These are phyloP conservation scores for Sungouiozyma intestinalis DNA, from an alignment of 805 yeast genomes.

Conservation along the genomic window DNA sequence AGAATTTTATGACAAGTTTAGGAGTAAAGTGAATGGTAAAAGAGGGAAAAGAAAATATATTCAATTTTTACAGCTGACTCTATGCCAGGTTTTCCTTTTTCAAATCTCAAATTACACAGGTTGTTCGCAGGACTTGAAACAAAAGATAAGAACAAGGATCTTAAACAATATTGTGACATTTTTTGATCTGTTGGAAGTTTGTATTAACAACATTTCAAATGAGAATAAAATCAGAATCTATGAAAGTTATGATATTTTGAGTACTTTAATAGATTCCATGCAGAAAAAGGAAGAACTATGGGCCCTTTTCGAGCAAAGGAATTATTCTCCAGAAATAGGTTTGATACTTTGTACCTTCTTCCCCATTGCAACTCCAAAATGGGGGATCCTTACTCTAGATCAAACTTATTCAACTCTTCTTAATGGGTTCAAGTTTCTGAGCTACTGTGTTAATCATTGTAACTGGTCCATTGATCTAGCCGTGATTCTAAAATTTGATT, in stretches of 20 bases:
- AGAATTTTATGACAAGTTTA: constrained; percentile 19
- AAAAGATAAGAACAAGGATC: constrained; percentile 13
- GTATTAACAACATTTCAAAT: constrained; percentile 4
- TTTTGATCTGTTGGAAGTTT: constrained; percentile 18
- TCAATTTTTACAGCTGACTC: constrained; percentile 23
- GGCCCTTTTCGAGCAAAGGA: constrained; percentile 9
- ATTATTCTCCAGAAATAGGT: constrained; percentile 12
- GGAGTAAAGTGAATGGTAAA: constrained; percentile 16
- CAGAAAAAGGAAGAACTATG: constrained; percentile 11
- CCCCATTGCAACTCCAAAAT: constrained; percentile 10
- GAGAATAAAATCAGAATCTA: constrained; percentile 6
- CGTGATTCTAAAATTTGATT: constrained; percentile 37
- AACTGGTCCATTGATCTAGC: constrained; percentile 33
- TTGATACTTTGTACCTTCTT: constrained; percentile 12
- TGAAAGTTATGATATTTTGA: constrained; percentile 15
- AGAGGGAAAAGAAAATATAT: constrained; percentile 23
- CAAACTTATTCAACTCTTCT: constrained; percentile 6
- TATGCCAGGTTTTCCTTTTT: constrained; percentile 21
- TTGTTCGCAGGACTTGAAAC: constrained; percentile 7
- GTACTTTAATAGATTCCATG: constrained; percentile 8
- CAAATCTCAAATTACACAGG: constrained; percentile 18
- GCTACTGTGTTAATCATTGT: constrained; percentile 12
- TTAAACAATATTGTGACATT: constrained; percentile 20
- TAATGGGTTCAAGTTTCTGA: constrained; percentile 12
- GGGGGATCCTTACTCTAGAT: constrained; percentile 16